These are phyloP conservation scores for Albophoma yamanashiensis DNA, from an alignment of 2,329 filamentous ascomycete genomes.

Conservation along the genomic window DNA sequence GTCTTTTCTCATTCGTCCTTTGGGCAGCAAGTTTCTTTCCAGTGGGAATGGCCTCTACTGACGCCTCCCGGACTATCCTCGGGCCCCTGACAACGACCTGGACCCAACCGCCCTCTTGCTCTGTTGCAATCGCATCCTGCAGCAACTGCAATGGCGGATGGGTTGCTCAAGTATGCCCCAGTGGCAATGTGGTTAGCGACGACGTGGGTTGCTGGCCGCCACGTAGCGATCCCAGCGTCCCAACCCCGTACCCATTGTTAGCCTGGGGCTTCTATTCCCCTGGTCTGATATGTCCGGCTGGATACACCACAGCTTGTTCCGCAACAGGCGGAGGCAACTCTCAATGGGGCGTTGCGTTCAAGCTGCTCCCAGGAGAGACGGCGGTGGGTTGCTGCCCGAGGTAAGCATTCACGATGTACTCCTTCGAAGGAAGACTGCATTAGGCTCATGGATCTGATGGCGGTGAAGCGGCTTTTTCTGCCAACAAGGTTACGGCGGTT, in stretches of 20 bases:
- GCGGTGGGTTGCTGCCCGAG: neutral
- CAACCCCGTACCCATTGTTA: neutral
- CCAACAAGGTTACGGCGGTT: neutral
- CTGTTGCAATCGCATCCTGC: neutral
- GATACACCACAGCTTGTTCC: neutral
- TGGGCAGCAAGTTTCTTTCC: neutral
- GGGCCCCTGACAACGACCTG: neutral
- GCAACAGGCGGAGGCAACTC: neutral
- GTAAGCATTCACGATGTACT: neutral
- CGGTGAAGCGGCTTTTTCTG: neutral
- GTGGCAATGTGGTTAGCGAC: neutral
- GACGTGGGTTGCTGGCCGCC: neutral
- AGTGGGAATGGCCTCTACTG: neutral
- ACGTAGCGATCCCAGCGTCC: neutral
- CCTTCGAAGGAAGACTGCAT: neutral
- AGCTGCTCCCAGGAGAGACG: neutral
- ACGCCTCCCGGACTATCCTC: neutral
- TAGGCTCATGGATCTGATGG: neutral
- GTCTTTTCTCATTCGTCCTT: neutral
- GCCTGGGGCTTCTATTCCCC: neutral
- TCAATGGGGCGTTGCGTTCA: neutral
- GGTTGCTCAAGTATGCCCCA: neutral
- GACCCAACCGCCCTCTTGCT: neutral
- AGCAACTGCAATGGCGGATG: neutral
- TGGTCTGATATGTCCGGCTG: neutral